phyloP scores from a whole-genome alignment of 306 rosid genomes.

The Pyrus communis region DNA sequence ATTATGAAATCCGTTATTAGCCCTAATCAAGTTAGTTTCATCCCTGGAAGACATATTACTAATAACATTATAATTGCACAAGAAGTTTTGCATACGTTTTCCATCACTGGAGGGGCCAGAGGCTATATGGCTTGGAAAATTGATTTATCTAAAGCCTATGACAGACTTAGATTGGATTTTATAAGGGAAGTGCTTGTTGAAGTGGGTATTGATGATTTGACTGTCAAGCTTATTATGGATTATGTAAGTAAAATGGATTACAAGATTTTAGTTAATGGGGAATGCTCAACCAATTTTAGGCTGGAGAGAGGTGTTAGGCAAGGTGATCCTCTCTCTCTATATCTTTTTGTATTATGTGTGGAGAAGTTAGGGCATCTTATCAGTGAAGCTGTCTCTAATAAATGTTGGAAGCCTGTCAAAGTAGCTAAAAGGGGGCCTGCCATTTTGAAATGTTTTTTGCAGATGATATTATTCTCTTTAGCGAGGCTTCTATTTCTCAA shows the following conservation, averaged over 20 bases:
- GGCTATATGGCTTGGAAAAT: not conserved
- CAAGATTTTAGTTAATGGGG: not conserved
- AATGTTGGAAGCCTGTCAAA: too few species aligned
- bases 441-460: too few species aligned
- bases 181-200: too few species aligned
- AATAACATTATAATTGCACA: not conserved
- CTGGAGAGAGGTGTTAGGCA: too few species aligned
- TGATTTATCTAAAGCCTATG: not conserved
- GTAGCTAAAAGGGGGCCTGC: too few species aligned
- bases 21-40: not conserved
- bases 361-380: too few species aligned
- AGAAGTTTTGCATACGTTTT: not conserved
- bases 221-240: not conserved
- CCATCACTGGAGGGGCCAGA: accelerated
- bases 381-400: too few species aligned
- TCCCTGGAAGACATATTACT: not conserved
- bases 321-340: too few species aligned
- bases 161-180: not conserved
- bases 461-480: too few species aligned
- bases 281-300: not conserved
- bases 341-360: too few species aligned
- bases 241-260: not conserved
- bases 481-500: too few species aligned
- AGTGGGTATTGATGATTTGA: not conserved
- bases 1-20: not conserved